Conservation (phyloP, 305 asterid genomes). For the Withania somnifera region DNA sequence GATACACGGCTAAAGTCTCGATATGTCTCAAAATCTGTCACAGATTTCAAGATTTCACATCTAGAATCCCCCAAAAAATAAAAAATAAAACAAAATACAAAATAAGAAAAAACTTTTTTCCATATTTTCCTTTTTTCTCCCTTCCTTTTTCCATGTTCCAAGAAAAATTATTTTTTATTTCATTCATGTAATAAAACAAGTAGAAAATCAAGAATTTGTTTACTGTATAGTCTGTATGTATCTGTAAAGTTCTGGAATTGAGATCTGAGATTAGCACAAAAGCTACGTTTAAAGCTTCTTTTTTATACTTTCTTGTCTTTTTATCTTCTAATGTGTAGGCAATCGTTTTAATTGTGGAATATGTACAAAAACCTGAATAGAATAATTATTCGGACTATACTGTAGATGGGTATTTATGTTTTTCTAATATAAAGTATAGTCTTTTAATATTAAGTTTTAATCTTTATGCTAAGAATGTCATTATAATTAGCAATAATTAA, state of each 20-base stretch:
- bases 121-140: too few relatives aligned
- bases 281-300: not conserved
- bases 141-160: too few relatives aligned
- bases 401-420: not conserved
- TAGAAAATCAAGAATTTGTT: not conserved
- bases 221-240: too few relatives aligned
- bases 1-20: conserved; percentile 3
- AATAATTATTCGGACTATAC: not conserved
- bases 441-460: not conserved
- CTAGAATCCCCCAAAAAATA: not conserved
- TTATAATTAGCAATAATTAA: not conserved
- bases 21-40: not conserved
- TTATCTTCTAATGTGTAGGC: not conserved
- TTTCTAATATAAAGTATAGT: not conserved
- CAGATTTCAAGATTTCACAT: not conserved
- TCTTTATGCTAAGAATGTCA: not conserved
- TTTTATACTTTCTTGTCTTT: not conserved
- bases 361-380: not conserved
- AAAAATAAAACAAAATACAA: too few relatives aligned
- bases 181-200: not conserved
- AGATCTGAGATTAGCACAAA: not conserved
- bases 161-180: not conserved
- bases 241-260: conserved; percentile 1
- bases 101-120: too few relatives aligned
- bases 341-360: not conserved